Base-by-base conservation (phyloP, 495 filamentous ascomycete species). In the Chaetomium fimeti region DNA sequence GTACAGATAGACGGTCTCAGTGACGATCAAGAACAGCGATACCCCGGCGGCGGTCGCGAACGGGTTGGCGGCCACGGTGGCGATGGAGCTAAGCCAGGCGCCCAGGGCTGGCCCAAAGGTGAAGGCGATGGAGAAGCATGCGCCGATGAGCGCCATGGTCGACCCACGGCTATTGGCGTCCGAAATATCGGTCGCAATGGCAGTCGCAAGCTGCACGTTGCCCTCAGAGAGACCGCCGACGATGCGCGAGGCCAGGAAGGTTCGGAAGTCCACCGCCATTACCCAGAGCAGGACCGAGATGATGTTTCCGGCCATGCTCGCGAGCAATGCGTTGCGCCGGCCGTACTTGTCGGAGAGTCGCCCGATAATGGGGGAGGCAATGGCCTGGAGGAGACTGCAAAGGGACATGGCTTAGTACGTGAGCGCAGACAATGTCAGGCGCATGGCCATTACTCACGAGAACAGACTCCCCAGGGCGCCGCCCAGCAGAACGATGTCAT, bases 61-160 rank as follows among this genome's bases (percentile, higher is more conserved):
- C 0, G 94, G 94, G 72, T 99, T 99, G 47, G 88, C 88, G 2
- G 87, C 86, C 5, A 97, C 87, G 6, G 85, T 88, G 49, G 84
- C 83, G 57, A 94, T 82, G 22, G 85, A 84, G 60, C 88, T 87
- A 27, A 99, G 79, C 64, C 84, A 91, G 1, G 95, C 94, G 45
- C 94, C 94, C 58, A 99, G 81, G 29, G 92, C 90, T 0, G 94
- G 94, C 0, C 94, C 94, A 70, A 94, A 95, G 1, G 95, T 98
- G 73, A 99, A 99, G 15, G 94, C 93, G 68, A 99, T 90, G 57
- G 89, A 93, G 80, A 99, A 99, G 77, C 95, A 98, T 43, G 88
- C 93, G 40, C 94, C 94, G 16, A 99, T 92, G 47, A 98, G 81
- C 16, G 94, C 94, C 88, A 99, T 97, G 32, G 95, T 96, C 18